Percentiles rank a stretch among this genome's conserved stretches.
These are phyloP conservation scores for Vararia minispora DNA, from an alignment of 768 basidiomycete species.

Conservation along the genomic window DNA sequence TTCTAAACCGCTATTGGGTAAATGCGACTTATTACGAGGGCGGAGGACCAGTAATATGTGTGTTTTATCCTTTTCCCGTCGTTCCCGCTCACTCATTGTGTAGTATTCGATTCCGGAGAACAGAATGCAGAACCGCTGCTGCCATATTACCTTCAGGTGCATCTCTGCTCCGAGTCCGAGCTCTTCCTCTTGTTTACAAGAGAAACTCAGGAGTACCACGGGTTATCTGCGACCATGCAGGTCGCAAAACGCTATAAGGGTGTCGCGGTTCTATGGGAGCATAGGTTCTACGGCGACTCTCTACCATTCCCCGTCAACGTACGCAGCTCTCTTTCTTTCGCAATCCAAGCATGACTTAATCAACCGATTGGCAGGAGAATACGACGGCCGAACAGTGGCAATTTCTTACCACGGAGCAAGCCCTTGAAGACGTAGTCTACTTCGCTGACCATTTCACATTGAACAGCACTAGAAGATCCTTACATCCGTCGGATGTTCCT, in stretches of 20 bases:
- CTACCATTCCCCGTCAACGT: conserved; percentile 38
- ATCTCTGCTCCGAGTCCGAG: not conserved
- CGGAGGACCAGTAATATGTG: conserved; percentile 38
- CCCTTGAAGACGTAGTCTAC: conserved; percentile 37
- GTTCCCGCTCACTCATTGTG: not conserved
- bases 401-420: conserved; percentile 37
- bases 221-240: conserved; percentile 36
- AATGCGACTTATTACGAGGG: conserved; percentile 35
- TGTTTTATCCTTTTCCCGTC: conserved; percentile 10
- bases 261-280: conserved; percentile 39
- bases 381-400: conserved; percentile 37
- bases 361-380: conserved; percentile 22
- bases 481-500: conserved; percentile 32
- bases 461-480: conserved; percentile 8
- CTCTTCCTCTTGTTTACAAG: not conserved
- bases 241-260: conserved; percentile 36
- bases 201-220: conserved; percentile 34
- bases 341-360: not conserved
- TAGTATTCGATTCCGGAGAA: conserved; percentile 43
- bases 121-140: conserved; percentile 36
- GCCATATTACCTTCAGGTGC: conserved; percentile 36
- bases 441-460: conserved; percentile 31
- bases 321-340: conserved; percentile 1
- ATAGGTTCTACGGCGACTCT: conserved; percentile 37
- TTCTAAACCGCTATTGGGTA: conserved; percentile 38